Conservation (phyloP, 805 yeast species). For the Barnettozyma wickerhamii region DNA sequence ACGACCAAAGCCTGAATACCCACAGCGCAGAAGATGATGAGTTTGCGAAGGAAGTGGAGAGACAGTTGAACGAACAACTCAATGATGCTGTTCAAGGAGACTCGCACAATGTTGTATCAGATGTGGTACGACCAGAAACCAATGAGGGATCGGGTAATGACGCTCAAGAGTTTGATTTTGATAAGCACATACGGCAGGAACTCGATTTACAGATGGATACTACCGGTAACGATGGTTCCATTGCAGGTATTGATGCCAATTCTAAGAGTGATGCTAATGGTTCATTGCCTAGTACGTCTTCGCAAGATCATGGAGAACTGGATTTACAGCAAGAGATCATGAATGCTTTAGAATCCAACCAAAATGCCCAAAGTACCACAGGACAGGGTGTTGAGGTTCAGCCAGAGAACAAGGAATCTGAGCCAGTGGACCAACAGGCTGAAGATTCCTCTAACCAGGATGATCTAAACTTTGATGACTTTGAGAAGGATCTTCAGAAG, state of each 20-base stretch:
- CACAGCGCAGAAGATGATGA: conserved; percentile 20
- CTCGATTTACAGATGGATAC: conserved; percentile 1
- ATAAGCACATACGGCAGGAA: conserved; percentile 11
- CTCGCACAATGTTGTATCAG: neutral
- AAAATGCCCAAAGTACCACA: too few species aligned
- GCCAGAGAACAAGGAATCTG: too few species aligned
- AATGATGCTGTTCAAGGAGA: conserved; percentile 1
- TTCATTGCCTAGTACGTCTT: neutral
- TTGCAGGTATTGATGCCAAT: neutral
- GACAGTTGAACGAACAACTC: conserved; percentile 22
- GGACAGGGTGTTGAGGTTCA: too few species aligned
- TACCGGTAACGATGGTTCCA: neutral
- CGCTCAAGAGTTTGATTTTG: conserved; percentile 3
- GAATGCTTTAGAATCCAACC: conserved; percentile 13
- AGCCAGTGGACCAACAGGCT: neutral
- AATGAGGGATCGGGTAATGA: neutral
- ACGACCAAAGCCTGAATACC: conserved; percentile 4
- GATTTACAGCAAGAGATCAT: conserved; percentile 18
- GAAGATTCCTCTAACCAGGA: neutral
- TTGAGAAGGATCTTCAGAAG: conserved; percentile 20
- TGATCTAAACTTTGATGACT: conserved; percentile 7
- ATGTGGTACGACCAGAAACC: neutral
- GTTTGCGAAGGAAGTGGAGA: conserved; percentile 25
- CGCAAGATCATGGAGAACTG: conserved; percentile 5
- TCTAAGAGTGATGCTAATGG: neutral